Conservation (phyloP, 345 rosid species). For the Populus deltoides region DNA sequence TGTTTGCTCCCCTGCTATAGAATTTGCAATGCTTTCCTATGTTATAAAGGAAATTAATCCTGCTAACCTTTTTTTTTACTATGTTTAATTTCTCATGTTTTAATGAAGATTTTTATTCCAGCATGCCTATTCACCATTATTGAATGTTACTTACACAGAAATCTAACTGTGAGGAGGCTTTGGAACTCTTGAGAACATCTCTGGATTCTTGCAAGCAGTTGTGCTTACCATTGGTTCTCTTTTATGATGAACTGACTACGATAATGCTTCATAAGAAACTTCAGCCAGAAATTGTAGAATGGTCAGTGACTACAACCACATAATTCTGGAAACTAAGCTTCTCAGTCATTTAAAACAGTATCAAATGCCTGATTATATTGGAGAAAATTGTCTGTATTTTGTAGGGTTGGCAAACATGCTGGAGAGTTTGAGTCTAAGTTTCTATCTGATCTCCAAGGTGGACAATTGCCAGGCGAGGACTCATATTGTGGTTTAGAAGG, state of each 20-base stretch:
- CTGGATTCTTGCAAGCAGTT: conserved; percentile 67
- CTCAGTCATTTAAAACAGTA: conserved; percentile 12
- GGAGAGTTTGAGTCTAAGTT: conserved; percentile 78
- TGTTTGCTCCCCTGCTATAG: not conserved
- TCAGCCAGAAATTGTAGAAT: conserved; percentile 68
- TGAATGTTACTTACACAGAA: conserved; percentile 34
- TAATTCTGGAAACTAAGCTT: conserved; percentile 17
- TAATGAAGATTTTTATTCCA: not conserved
- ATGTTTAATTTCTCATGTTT: conserved; percentile 3
- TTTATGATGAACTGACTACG: conserved; percentile 70
- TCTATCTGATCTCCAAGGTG: conserved; percentile 68
- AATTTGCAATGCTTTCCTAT: not conserved
- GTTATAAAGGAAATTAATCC: not conserved
- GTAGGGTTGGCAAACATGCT: conserved; percentile 67
- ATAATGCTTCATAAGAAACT: conserved; percentile 50
- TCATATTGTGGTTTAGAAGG: conserved; percentile 66
- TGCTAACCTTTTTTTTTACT: not conserved
- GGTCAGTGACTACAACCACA: conserved; percentile 40
- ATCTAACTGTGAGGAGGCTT: conserved; percentile 60
- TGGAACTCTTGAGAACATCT: conserved; percentile 70
- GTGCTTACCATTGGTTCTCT: conserved; percentile 49
- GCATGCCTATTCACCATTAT: not conserved
- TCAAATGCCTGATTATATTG: not conserved
- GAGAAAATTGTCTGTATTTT: conserved; percentile 16
- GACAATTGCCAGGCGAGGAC: conserved; percentile 40